phyloP scores from a whole-genome alignment of 2,329 filamentous ascomycete species.

The Colletotrichum chlorophyti region DNA sequence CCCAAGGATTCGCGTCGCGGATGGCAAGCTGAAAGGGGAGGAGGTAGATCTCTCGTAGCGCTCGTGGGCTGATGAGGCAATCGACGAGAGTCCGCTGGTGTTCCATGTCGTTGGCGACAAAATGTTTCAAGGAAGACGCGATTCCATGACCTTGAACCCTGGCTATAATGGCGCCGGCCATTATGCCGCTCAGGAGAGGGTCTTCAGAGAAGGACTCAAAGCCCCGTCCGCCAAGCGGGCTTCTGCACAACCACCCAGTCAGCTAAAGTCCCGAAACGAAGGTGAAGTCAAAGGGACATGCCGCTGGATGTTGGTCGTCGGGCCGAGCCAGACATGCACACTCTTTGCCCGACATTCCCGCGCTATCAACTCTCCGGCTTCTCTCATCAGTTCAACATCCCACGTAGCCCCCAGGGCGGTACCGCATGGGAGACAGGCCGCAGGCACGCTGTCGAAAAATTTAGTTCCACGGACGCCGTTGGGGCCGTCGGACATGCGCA shows the following conservation, averaged over 20 bases:
- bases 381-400: conserved; percentile 14
- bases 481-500: conserved; percentile 27
- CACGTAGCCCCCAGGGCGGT: conserved; percentile 28
- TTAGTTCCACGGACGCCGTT: conserved; percentile 45
- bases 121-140: conserved; percentile 19
- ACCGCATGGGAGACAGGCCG: conserved; percentile 63
- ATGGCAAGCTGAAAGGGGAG: conserved; percentile 45
- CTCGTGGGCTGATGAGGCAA: conserved; percentile 42
- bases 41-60: conserved; percentile 45
- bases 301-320: conserved; percentile 58
- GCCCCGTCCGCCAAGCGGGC: conserved; percentile 81
- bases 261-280: too few relatives aligned
- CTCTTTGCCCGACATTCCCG: conserved; percentile 1
- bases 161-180: conserved; percentile 45
- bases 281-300: too few relatives aligned
- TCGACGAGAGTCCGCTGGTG: conserved; percentile 41
- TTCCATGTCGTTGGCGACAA: conserved; percentile 36
- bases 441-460: conserved; percentile 33
- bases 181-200: conserved; percentile 71
- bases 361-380: conserved; percentile 15
- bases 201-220: conserved; percentile 89
- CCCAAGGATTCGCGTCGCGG: conserved; percentile 39
- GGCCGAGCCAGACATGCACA: conserved; percentile 59
- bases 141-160: conserved; percentile 43
- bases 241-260: too few relatives aligned